Conservation (phyloP, 345 rosid species). For the Eucalyptus viminalis region DNA sequence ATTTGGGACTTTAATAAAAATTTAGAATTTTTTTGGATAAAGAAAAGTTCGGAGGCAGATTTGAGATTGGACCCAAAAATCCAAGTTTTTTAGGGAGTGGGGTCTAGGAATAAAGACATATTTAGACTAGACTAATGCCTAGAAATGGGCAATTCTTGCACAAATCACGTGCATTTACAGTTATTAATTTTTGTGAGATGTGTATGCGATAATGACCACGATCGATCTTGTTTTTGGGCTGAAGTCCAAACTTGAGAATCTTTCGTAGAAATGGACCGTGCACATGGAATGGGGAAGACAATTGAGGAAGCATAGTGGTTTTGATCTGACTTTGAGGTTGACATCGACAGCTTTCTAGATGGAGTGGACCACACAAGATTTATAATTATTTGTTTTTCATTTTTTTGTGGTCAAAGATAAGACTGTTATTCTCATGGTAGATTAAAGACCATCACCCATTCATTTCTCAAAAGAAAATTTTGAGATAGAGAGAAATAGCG, state of each 20-base stretch:
- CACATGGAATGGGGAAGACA: neutral
- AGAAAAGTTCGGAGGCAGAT: neutral
- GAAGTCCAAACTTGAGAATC: neutral
- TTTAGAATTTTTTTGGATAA: too few species aligned
- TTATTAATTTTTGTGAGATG: neutral
- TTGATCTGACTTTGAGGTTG: neutral
- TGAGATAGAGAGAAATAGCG: too few species aligned
- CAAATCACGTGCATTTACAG: neutral
- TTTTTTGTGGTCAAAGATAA: accelerated
- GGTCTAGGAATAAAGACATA: neutral
- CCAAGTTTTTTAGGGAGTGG: neutral
- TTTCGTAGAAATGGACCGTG: neutral
- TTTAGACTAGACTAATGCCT: neutral
- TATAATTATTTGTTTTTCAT: too few species aligned
- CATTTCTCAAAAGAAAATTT: too few species aligned
- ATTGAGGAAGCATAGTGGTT: neutral
- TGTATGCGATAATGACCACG: neutral
- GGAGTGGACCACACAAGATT: too few species aligned
- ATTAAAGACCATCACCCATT: too few species aligned
- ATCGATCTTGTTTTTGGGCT: neutral
- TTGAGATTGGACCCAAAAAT: neutral
- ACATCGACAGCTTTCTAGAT: neutral
- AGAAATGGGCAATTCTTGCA: neutral
- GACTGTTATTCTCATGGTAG: accelerated
- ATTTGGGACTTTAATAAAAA: neutral